Evolutionary conservation across 768 basidiomycete genomes (phyloP), one percentile per base, ranked within the genome.

Genomic region (Hebeloma cylindrosporum): DNA sequence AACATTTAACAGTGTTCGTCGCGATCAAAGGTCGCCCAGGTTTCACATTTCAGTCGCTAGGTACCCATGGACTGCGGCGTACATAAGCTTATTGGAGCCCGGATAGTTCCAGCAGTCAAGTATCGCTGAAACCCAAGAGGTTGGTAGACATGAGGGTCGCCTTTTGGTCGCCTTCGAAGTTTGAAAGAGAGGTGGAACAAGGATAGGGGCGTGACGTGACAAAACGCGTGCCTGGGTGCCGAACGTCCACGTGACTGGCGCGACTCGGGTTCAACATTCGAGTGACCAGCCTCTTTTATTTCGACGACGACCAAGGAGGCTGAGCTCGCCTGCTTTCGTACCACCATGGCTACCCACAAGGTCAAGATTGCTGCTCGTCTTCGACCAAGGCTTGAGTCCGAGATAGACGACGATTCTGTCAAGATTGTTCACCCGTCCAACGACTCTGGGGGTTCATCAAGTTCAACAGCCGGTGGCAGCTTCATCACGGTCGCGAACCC

Each of bases 291-390:
- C 48, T 45, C 43, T 28, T 28, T 34, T 26, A 30, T 17, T 30
- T 47, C 43, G 40, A 47, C 43, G 40, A 33, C 31, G 28, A 44
- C 33, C 43, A 16, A 17, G 31, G 16, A 27, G 23, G 40, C 17
- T 33, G 13, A 14, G 11, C 16, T 18, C 40, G 17, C 20, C 39
- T 13, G n/a, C n/a, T n/a, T n/a, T n/a, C n/a, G n/a, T n/a, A 40
- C 31, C n/a, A 45, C 36, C 43, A 55, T 55, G 57, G 53, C 57
- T 23, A 60, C 51, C 38, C 70, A 79, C 56, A 85, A 77, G 60
- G 78, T 89, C 60, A 80, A 77, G 64, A 86, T 89, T 50, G 78
- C 82, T 0, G 85, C 85, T 18, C 80, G 87, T 18, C 73, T 89
- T 21, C 73, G 87, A 7, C 87, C 87, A 0, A 65, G 74, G n/a